A percentile compares a stretch with the other conserved stretches of the same genome.
Conservation (phyloP, 805 yeast genomes). For the Pichia paraexigua region DNA sequence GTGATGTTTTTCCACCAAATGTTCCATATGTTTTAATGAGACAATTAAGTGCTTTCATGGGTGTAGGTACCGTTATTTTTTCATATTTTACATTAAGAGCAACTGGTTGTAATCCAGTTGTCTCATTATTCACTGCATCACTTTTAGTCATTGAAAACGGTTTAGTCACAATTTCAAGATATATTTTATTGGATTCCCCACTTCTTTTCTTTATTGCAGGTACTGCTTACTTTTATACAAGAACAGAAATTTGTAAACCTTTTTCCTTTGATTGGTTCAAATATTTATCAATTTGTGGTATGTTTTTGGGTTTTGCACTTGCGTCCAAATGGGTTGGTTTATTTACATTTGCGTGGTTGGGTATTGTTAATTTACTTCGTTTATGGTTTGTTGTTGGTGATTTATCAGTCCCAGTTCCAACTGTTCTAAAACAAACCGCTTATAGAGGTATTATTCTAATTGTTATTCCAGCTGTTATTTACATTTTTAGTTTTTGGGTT, state of each 20-base stretch:
- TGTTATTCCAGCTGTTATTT: slow-evolving; percentile 50
- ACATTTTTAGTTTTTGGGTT: slow-evolving; percentile 49
- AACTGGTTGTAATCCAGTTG: slow-evolving; percentile 61
- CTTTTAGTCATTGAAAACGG: slow-evolving; percentile 61
- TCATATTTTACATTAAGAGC: slow-evolving; percentile 61
- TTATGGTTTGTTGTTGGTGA: slow-evolving; percentile 72
- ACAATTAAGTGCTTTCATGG: slow-evolving; percentile 57
- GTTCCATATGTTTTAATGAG: slow-evolving; percentile 68
- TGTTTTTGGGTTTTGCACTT: slow-evolving; percentile 64
- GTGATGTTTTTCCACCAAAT: slow-evolving; percentile 48
- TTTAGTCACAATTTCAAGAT: slow-evolving; percentile 62
- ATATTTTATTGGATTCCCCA: slow-evolving; percentile 69
- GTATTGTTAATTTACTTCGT: slow-evolving; percentile 49
- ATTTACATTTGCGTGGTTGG: slow-evolving; percentile 75
- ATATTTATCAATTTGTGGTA: slow-evolving; percentile 54
- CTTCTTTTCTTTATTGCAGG: slow-evolving; percentile 70
- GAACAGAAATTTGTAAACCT: slow-evolving; percentile 59
- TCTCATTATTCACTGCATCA: slow-evolving; percentile 50
- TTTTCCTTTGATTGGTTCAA: slow-evolving; percentile 49
- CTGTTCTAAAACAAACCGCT: slow-evolving; percentile 39
- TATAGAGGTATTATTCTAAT: slow-evolving; percentile 47
- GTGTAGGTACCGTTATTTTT: slow-evolving; percentile 59
- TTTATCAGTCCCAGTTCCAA: slow-evolving; percentile 39
- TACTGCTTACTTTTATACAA: slow-evolving; percentile 55
- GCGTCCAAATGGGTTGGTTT: slow-evolving; percentile 82